Evolutionary conservation across 225 moss, liverwort and hornwort species (phyloP).

Genomic region (Physcomitrellopsis africana): DNA sequence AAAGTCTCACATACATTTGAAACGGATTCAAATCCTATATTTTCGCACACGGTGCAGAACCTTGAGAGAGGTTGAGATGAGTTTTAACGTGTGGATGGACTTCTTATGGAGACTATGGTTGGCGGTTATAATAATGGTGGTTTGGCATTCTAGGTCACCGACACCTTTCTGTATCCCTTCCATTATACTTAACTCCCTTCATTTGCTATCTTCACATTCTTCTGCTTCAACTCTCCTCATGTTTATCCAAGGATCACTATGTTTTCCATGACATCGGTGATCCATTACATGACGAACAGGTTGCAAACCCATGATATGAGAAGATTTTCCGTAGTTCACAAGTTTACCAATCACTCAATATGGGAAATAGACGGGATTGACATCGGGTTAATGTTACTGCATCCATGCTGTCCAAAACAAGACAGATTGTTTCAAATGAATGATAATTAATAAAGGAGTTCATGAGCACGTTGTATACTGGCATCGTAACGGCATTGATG

Average conservation of each 20-base stretch:
- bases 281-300: conserved; percentile 2
- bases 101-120: conserved; percentile 27
- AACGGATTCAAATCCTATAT: neutral
- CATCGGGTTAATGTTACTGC: neutral
- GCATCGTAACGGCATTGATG: too few species aligned
- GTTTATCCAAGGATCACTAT: too few species aligned
- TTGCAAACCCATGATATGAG: conserved; percentile 10
- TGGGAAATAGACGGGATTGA: neutral
- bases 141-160: conserved; percentile 42
- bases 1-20: neutral
- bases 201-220: neutral
- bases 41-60: neutral
- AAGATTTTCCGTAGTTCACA: neutral
- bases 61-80: neutral
- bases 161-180: conserved; percentile 57
- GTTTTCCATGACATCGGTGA: neutral
- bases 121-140: conserved; percentile 50
- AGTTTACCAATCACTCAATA: neutral
- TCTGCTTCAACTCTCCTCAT: conserved; percentile 3
- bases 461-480: too few species aligned
- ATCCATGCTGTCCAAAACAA: conserved; percentile 1
- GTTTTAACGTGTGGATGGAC: conserved; percentile 24
- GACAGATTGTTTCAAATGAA: neutral
- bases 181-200: conserved; percentile 36
- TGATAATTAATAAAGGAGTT: too few species aligned